Evolutionary conservation across 306 rosid species (phyloP).

Genomic region (Lathyrus sativus): DNA sequence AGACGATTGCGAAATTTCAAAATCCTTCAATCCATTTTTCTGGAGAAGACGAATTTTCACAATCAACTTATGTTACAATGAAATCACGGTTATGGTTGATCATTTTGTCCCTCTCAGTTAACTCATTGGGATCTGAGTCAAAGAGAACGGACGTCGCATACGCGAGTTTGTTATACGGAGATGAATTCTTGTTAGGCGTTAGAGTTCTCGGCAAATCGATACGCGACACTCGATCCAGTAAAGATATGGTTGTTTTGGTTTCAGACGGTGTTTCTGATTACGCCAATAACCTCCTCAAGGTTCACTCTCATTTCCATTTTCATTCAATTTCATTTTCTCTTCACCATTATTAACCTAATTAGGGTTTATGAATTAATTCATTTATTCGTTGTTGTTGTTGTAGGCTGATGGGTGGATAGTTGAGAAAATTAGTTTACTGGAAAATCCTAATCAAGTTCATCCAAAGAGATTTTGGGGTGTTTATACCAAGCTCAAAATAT

Average conservation of each 20-base stretch:
- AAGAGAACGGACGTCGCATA: constrained; percentile 63
- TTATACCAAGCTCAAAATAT: constrained; percentile 91
- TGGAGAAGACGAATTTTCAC: constrained; percentile 4
- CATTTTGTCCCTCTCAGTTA: constrained; percentile 40
- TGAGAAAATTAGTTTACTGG: constrained; percentile 87
- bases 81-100: constrained; percentile 41
- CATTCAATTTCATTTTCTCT: background rate
- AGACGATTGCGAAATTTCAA: constrained; percentile 27
- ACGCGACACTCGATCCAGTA: constrained; percentile 68
- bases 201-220: constrained; percentile 91
- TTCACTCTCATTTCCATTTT: constrained; percentile 8
- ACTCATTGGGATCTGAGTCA: constrained; percentile 51
- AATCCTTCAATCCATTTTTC: constrained; percentile 36
- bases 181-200: constrained; percentile 86
- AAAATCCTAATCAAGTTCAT: constrained; percentile 88
- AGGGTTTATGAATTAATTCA: background rate
- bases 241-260: constrained; percentile 84
- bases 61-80: constrained; percentile 35
- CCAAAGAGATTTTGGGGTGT: constrained; percentile 99
- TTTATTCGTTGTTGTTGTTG: constrained; percentile 15
- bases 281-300: constrained; percentile 70
- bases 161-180: constrained; percentile 81
- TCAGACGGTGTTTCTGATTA: constrained; percentile 87
- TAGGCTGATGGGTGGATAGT: constrained; percentile 99
- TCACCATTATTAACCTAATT: background rate